A percentile compares a stretch with the other conserved stretches of the same genome.
Evolutionary conservation across 164 flowering plant genomes (phyloP).

Genomic region (Euptelea pleiosperma): DNA sequence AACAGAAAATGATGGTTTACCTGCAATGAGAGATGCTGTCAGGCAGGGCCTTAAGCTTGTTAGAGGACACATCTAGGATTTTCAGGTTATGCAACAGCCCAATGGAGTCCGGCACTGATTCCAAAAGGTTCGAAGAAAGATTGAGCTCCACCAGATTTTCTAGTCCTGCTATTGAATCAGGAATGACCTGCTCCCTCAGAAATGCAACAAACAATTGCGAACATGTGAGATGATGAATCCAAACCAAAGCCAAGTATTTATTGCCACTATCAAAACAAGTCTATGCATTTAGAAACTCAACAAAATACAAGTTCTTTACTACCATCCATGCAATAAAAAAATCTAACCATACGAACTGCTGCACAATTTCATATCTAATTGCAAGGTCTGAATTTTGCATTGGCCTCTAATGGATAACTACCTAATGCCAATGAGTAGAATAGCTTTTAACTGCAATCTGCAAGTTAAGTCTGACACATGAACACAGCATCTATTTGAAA

Average conservation of each 20-base stretch:
- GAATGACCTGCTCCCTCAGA: conserved; percentile 53
- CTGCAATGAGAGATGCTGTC: conserved; percentile 84
- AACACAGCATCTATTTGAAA: too few relatives aligned
- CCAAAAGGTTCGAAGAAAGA: conserved; percentile 67
- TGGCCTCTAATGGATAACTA: too few relatives aligned
- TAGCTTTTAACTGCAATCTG: too few relatives aligned
- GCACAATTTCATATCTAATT: too few relatives aligned
- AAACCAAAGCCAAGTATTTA: not conserved
- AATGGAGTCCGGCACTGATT: conserved; percentile 80
- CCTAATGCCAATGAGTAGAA: too few relatives aligned
- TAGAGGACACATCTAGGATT: conserved; percentile 65
- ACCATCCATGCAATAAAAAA: too few relatives aligned
- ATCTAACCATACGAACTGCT: too few relatives aligned
- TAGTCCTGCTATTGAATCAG: conserved; percentile 88
- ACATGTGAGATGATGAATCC: not conserved
- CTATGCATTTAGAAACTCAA: too few relatives aligned
- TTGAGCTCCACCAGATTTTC: conserved; percentile 72
- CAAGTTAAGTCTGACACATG: too few relatives aligned
- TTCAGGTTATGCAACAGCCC: conserved; percentile 70
- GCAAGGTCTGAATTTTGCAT: too few relatives aligned
- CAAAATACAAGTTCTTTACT: too few relatives aligned
- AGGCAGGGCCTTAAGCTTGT: conserved; percentile 71
- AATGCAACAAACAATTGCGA: not conserved
- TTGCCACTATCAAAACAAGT: not conserved
- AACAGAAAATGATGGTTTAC: conserved; percentile 29